These are phyloP conservation scores for Pascua sp. DNA, from an alignment of 1,284 basidiomycete genomes.

Conservation along the genomic window DNA sequence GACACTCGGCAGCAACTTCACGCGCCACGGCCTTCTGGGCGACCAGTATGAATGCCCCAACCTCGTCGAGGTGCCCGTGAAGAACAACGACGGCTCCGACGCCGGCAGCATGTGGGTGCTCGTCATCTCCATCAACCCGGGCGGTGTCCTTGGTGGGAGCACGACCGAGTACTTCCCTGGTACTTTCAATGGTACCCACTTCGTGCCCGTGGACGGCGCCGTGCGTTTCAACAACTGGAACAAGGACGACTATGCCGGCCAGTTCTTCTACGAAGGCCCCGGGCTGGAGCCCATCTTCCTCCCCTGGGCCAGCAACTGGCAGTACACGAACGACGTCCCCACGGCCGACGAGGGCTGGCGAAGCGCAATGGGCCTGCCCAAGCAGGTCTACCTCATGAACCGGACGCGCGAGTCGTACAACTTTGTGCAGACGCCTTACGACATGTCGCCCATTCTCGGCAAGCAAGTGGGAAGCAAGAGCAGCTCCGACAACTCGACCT, in stretches of 20 bases:
- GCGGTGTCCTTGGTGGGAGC: slow-evolving; percentile 44
- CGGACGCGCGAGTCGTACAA: too few relatives aligned
- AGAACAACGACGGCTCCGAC: slow-evolving; percentile 25
- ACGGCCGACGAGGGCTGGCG: slow-evolving; percentile 45
- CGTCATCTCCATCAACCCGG: slow-evolving; percentile 38
- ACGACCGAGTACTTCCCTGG: slow-evolving; percentile 49
- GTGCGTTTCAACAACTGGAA: slow-evolving; percentile 43
- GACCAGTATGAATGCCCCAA: slow-evolving; percentile 49
- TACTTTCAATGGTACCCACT: slow-evolving; percentile 47
- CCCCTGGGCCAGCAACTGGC: slow-evolving; percentile 51
- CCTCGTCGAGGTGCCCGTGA: slow-evolving; percentile 42
- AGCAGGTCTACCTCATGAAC: slow-evolving; percentile 22
- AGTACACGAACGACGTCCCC: slow-evolving; percentile 47
- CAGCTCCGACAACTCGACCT: slow-evolving; percentile 27
- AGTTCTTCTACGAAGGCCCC: slow-evolving; percentile 43
- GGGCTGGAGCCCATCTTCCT: slow-evolving; percentile 35
- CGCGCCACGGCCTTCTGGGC: slow-evolving; percentile 36
- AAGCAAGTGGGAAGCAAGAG: too few relatives aligned
- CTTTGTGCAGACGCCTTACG: too few relatives aligned
- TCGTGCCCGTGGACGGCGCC: slow-evolving; percentile 14
- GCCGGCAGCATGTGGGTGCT: slow-evolving; percentile 22
- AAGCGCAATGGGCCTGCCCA: slow-evolving; percentile 42
- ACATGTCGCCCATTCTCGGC: too few relatives aligned
- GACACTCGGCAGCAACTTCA: slow-evolving; percentile 45
- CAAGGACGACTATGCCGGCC: slow-evolving; percentile 51